A percentile compares a stretch with the other conserved stretches of the same genome.
phyloP scores from a whole-genome alignment of 2,329 filamentous ascomycete genomes.

The Xylariaceae sp. region DNA sequence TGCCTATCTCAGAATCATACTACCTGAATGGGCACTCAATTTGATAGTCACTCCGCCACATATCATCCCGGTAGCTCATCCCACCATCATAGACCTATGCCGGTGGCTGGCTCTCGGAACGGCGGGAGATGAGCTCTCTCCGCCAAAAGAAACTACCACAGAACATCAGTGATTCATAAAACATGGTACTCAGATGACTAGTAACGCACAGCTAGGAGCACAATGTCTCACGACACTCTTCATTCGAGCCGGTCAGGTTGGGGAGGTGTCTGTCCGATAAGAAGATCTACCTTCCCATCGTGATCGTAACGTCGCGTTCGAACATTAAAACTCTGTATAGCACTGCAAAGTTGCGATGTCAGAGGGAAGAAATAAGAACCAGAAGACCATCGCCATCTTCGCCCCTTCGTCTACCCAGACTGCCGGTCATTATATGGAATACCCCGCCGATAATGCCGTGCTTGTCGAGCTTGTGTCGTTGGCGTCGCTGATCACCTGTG shows the following conservation, averaged over 20 bases:
- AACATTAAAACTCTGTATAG: too few species aligned
- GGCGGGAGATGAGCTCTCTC: neutral
- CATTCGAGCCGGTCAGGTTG: neutral
- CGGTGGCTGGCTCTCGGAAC: conserved; percentile 2
- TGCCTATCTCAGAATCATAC: conserved; percentile 8
- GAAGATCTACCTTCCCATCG: too few species aligned
- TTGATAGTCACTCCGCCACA: neutral
- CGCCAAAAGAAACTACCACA: conserved; percentile 4
- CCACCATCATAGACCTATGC: too few species aligned
- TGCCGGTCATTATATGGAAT: conserved; percentile 1
- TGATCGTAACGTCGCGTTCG: too few species aligned
- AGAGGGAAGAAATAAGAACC: too few species aligned
- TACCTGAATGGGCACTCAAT: neutral
- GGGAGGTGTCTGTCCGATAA: neutral
- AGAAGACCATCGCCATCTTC: too few species aligned
- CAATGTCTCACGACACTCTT: neutral
- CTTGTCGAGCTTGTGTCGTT: conserved; percentile 3
- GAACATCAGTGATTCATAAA: neutral
- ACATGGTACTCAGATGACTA: neutral
- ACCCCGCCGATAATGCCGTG: conserved; percentile 11
- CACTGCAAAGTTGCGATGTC: too few species aligned
- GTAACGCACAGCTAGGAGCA: neutral
- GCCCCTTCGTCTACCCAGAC: neutral
- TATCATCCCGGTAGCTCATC: too few species aligned
- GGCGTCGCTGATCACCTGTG: too few species aligned